Percentiles rank a stretch among this genome's conserved stretches.
phyloP scores from a whole-genome alignment of 306 rosid genomes.

The Quillaja saponaria region DNA sequence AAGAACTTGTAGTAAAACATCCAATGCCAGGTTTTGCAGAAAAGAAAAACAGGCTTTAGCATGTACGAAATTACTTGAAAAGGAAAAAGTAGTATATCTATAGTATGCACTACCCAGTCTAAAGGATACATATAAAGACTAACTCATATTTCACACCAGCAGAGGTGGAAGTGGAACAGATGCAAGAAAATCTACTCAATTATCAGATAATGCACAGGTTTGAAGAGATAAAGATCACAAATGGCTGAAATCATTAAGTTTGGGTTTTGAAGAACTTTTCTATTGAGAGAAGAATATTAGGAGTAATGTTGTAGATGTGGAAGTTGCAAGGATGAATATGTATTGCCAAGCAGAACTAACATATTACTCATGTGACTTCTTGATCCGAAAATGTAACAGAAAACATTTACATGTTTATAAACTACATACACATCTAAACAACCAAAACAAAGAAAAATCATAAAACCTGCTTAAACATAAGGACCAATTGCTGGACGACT shows the following conservation, averaged over 20 bases:
- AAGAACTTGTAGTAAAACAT: conserved; percentile 91
- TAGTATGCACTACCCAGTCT: too few species aligned
- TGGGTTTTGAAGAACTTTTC: too few species aligned
- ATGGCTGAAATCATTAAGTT: background rate
- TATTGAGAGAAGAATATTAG: too few species aligned
- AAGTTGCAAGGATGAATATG: conserved; percentile 19
- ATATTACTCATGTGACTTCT: conserved; percentile 3
- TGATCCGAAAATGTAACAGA: conserved; percentile 11
- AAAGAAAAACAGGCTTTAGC: conserved; percentile 27
- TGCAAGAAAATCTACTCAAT: background rate
- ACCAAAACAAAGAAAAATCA: conserved; percentile 12
- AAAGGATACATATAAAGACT: too few species aligned
- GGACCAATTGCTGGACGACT: conserved; percentile 95
- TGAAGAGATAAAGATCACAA: background rate
- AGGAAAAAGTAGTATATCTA: too few species aligned
- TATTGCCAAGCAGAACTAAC: background rate
- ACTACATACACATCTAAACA: conserved; percentile 7
- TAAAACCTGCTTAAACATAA: conserved; percentile 92
- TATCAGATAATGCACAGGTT: conserved; percentile 9
- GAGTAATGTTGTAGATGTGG: background rate
- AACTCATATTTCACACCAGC: too few species aligned
- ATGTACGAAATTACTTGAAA: background rate
- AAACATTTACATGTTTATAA: conserved; percentile 7
- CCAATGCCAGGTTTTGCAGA: conserved; percentile 61
- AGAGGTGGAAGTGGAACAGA: too few species aligned